Evolutionary conservation across 208 protist species (phyloP).

Genomic region (Wallacemonas sp.): DNA sequence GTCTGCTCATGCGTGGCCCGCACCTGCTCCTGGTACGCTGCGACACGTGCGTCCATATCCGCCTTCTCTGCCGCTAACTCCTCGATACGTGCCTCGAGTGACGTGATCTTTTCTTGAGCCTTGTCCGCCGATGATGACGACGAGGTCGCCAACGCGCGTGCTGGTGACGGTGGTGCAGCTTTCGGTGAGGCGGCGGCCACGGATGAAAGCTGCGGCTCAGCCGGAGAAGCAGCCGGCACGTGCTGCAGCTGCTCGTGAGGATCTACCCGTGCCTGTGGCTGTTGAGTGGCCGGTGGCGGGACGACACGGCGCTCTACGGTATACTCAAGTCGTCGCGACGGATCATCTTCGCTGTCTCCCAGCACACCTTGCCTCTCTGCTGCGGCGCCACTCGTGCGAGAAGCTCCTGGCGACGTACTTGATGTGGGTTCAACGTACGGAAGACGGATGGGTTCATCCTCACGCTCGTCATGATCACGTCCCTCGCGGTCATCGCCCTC

Average conservation of each 20-base stretch:
- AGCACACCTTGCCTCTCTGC: too few relatives aligned
- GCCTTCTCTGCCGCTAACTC: conserved; percentile 30
- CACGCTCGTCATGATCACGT: not conserved
- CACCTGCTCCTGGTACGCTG: conserved; percentile 45
- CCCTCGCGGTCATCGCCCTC: not conserved
- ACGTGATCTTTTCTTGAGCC: too few relatives aligned
- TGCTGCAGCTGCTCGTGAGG: too few relatives aligned
- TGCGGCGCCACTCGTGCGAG: not conserved
- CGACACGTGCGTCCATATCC: conserved; percentile 27
- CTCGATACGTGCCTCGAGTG: conserved; percentile 22
- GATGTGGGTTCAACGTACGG: too few relatives aligned
- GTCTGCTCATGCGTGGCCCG: conserved; percentile 32
- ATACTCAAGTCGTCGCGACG: conserved; percentile 1
- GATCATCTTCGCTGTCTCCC: too few relatives aligned
- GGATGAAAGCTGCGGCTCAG: too few relatives aligned
- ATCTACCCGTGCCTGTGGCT: too few relatives aligned
- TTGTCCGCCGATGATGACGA: too few relatives aligned
- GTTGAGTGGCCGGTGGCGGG: not conserved
- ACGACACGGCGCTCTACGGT: conserved; percentile 1
- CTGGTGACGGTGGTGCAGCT: not conserved
- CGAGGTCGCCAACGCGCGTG: not conserved
- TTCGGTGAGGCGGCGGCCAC: not conserved
- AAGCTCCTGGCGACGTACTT: too few relatives aligned
- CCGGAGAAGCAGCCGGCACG: too few relatives aligned
- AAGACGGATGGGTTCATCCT: not conserved